Base-by-base conservation (phyloP, 2,329 filamentous ascomycete species). In the Cladosporium sp. region DNA sequence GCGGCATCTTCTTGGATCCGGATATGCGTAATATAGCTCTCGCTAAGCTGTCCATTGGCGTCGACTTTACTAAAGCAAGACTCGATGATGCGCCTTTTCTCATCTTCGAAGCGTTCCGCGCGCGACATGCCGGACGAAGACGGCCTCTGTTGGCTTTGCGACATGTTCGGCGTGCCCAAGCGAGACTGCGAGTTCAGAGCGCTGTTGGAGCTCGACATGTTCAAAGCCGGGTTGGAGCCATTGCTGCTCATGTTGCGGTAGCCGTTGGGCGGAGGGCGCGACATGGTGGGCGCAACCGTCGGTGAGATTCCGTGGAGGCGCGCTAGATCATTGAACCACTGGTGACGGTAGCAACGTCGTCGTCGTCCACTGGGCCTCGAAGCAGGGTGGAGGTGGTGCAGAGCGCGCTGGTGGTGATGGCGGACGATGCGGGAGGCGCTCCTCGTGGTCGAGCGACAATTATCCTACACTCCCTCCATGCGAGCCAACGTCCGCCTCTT, bases 11-110 rank as follows among this genome's bases (percentile, higher is more conserved):
- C 93, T 60, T 82, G 83, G 64, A 98, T 90, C 65, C 86, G 83
- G 63, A 97, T 91, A 68, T 98, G 93, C 18, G 93, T 98, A 64
- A 98, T 98, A 74, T 98, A 98, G 33, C 90, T 96, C 74, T 98
- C 93, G 61, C 84, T 76, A 61, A 88, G 78, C 55, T 89, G 86
- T 60, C 91, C 91, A 72, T 95, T 88, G 40, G 82, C 79, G 67
- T 97, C 93, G 65, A 85, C 85, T 75, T 95, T 96, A 70, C 77
- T 81, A 75, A 97, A 98, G 74, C 91, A 96, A 72, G 88, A 95
- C 58, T 95, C 87, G 59, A 95, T 86, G 64, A 98, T 96, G 68
- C 93, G 84, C 69, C 83, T 81, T 78, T 96, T 95, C 78, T 98
- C 93, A 67, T 97, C 90, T 71, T 98, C 93, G 70, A 97, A 98